Conservation (phyloP, 768 basidiomycete species). For the Rhodotorula paludigena region DNA sequence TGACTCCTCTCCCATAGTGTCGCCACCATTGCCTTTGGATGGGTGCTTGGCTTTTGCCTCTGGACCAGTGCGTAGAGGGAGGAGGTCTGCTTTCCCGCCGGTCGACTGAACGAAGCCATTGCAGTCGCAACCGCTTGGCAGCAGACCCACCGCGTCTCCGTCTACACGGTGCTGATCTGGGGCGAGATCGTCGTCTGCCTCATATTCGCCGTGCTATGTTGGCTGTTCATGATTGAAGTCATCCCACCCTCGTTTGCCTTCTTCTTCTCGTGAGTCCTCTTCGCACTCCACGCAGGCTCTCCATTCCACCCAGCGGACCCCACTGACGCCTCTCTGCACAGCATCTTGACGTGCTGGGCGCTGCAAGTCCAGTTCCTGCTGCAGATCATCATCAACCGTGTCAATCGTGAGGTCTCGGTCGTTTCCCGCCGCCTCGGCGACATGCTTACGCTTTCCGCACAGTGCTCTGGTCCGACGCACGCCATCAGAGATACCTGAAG, state of each 20-base stretch:
- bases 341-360: constrained; percentile 2
- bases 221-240: background rate
- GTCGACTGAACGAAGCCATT: too few species aligned
- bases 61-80: too few species aligned
- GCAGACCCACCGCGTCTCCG: constrained; percentile 9
- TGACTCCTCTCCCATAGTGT: background rate
- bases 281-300: background rate
- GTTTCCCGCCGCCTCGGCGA: background rate
- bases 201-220: background rate
- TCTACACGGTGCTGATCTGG: background rate
- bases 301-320: background rate
- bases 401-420: constrained; percentile 1
- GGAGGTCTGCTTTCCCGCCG: too few species aligned
- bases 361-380: constrained; percentile 22
- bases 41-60: constrained; percentile 5
- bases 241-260: background rate
- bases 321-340: background rate
- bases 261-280: background rate
- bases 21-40: constrained; percentile 13
- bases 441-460: background rate
- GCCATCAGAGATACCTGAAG: constrained; percentile 7
- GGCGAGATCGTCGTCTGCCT: background rate
- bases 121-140: background rate
- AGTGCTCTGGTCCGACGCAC: background rate
- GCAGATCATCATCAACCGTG: constrained; percentile 28